Evolutionary conservation across 106 monocot genomes (phyloP), one percentile per base, ranked within the genome.

Genomic region (Dactylorhiza incarnata): DNA sequence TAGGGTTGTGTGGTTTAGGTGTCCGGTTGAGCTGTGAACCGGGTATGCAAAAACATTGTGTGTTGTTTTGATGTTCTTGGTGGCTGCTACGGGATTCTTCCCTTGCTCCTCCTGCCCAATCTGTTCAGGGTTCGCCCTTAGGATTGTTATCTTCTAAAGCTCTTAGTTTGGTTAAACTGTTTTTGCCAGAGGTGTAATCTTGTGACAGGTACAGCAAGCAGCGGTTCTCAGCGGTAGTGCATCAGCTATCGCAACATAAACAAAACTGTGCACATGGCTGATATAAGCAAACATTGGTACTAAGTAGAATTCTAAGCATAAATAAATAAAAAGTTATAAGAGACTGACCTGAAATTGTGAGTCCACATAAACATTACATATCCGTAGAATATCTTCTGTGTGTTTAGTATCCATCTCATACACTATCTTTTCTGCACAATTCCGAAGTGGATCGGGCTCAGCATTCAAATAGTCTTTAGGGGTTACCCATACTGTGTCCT

Each of bases 361-460:
- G 3, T 97, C 93, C 25, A 97, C 84, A 81, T 89, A 94, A 72
- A 86, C 53, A 11, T 72, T 82, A 81, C 88, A 89, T 59, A 97
- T 71, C 51, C 93, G 81, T 8, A 78, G 85, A 43, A 97, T 89
- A 81, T 97, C 97, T 83, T 97, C 93, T 5, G 84, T 75, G 53
- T 94, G 93, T 68, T 76, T 81, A 45, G 78, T 54, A 73, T 91
- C 91, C 87, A 97, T 88, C 78, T 97, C 97, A 56, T 86, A 83
- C 1, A 94, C 93, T 68, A 97, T 85, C 61, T 86, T 89, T 77
- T 83, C 89, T 26, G 96, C 93, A 78, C 78, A 91, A 65, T 87
- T 87, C 45, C 96, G 77, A 23, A 94, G 86, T 76, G 97, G 93
- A 79, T 97, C 97, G 48, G 97, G 93, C 20, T 83, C 78, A 19